phyloP scores from a whole-genome alignment of 495 filamentous ascomycete genomes.

The Aspergillus sclerotiicarbonarius region DNA sequence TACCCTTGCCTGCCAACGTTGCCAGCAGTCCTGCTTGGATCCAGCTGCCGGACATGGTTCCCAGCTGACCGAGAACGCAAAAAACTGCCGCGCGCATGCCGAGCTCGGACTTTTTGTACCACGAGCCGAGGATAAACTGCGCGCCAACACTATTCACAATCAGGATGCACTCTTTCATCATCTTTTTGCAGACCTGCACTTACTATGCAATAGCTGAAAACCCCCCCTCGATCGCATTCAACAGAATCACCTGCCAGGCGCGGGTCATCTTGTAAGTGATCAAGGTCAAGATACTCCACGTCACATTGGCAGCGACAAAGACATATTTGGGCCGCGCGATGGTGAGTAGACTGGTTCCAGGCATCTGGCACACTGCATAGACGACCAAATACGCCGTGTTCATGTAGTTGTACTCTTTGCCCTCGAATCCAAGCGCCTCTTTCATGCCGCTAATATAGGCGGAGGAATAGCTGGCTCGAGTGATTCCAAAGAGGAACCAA shows the following conservation, averaged over 20 bases:
- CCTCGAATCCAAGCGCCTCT: slow-evolving; percentile 32
- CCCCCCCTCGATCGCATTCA: slow-evolving; percentile 36
- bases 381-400: slow-evolving; percentile 36
- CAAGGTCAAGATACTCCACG: slow-evolving; percentile 33
- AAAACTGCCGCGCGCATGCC: slow-evolving; percentile 30
- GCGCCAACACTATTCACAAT: slow-evolving; percentile 23
- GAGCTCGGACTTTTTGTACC: slow-evolving; percentile 31
- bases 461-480: slow-evolving; percentile 36
- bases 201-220: slow-evolving; percentile 39
- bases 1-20: slow-evolving; percentile 21
- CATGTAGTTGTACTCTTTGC: slow-evolving; percentile 42
- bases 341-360: slow-evolving; percentile 32
- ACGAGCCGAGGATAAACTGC: slow-evolving; percentile 30
- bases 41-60: slow-evolving; percentile 31
- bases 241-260: slow-evolving; percentile 34
- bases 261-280: slow-evolving; percentile 34
- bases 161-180: not conserved
- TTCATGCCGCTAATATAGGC: slow-evolving; percentile 42
- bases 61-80: slow-evolving; percentile 30
- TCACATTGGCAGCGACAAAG: slow-evolving; percentile 34
- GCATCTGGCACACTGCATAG: slow-evolving; percentile 40
- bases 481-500: slow-evolving; percentile 39
- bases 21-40: slow-evolving; percentile 30
- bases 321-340: slow-evolving; percentile 33
- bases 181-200: not conserved